Evolutionary conservation across 495 filamentous ascomycete genomes (phyloP).

Genomic region (Aspergillus indologenus): DNA sequence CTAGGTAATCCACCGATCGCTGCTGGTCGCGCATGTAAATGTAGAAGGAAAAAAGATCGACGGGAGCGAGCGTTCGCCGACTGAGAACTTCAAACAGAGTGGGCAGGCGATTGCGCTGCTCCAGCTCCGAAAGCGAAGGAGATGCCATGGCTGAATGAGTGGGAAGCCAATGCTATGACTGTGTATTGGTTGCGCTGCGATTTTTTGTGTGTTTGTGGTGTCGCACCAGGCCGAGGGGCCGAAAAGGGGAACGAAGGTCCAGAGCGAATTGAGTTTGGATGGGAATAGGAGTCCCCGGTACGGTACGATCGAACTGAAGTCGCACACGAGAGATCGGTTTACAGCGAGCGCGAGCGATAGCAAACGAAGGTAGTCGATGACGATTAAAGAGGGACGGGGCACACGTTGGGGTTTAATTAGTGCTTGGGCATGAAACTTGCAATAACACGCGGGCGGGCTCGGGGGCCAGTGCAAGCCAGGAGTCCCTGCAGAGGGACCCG

Average conservation of each 20-base stretch:
- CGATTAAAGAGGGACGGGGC: constrained; percentile 12
- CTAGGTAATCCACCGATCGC: constrained; percentile 93
- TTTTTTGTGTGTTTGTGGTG: not conserved
- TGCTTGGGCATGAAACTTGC: constrained; percentile 10
- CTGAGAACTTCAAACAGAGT: constrained; percentile 94
- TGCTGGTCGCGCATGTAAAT: constrained; percentile 99
- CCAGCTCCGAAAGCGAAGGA: constrained; percentile 30
- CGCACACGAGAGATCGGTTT: constrained; percentile 7
- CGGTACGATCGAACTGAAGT: not conserved
- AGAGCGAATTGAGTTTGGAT: constrained; percentile 13
- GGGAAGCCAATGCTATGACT: constrained; percentile 1
- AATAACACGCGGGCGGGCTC: constrained; percentile 9
- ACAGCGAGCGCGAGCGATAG: not conserved
- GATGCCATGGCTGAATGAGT: constrained; percentile 31
- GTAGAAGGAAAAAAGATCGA: constrained; percentile 98
- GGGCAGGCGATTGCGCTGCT: constrained; percentile 77
- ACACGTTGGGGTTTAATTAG: constrained; percentile 10
- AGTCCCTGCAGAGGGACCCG: constrained; percentile 13
- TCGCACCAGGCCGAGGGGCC: constrained; percentile 12
- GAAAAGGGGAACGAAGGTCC: constrained; percentile 19
- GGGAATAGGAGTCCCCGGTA: constrained; percentile 7
- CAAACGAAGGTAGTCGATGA: constrained; percentile 5
- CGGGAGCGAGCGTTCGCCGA: constrained; percentile 82
- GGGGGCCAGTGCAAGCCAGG: constrained; percentile 11
- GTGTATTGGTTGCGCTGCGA: constrained; percentile 2